Percentiles rank a stretch among this genome's conserved stretches.
Conservation (phyloP, 108 stramenopile species). For the Mayamaea pseudoterrestris region DNA sequence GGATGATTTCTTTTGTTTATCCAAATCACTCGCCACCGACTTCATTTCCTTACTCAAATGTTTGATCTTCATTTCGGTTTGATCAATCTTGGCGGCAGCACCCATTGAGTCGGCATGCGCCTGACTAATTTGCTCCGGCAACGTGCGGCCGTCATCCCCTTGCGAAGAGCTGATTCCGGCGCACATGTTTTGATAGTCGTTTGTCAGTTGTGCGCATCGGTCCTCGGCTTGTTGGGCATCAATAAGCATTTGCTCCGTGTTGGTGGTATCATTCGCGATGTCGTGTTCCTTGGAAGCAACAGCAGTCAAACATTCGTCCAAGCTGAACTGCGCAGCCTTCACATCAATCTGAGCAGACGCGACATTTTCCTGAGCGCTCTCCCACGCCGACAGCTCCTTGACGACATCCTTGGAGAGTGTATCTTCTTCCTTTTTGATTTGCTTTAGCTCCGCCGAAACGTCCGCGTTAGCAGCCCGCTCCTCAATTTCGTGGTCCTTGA, state of each 20-base stretch:
- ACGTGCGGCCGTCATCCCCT: constrained; percentile 62
- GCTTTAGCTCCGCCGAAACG: constrained; percentile 23
- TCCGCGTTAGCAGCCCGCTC: constrained; percentile 17
- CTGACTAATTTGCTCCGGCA: constrained; percentile 77
- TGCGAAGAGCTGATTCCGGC: constrained; percentile 74
- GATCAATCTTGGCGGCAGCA: constrained; percentile 80
- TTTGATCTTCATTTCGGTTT: constrained; percentile 82
- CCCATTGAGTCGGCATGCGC: constrained; percentile 81
- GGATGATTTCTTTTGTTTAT: constrained; percentile 65
- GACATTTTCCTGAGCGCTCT: constrained; percentile 57
- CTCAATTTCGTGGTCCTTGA: constrained; percentile 50
- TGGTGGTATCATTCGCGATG: constrained; percentile 30
- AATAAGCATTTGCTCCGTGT: constrained; percentile 34
- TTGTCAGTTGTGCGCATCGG: constrained; percentile 32
- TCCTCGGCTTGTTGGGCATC: constrained; percentile 57
- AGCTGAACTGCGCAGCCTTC: constrained; percentile 42
- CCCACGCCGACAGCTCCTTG: constrained; percentile 74
- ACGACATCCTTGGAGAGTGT: constrained; percentile 89
- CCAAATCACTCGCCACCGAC: constrained; percentile 81
- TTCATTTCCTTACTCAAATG: constrained; percentile 68
- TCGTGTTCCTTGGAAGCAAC: constrained; percentile 46
- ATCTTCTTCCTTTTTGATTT: constrained; percentile 54
- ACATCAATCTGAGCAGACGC: constrained; percentile 57
- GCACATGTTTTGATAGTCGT: constrained; percentile 77
- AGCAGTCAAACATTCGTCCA: constrained; percentile 40